Base-by-base conservation (phyloP, 1,284 basidiomycete species). In the Pascua sp. region DNA sequence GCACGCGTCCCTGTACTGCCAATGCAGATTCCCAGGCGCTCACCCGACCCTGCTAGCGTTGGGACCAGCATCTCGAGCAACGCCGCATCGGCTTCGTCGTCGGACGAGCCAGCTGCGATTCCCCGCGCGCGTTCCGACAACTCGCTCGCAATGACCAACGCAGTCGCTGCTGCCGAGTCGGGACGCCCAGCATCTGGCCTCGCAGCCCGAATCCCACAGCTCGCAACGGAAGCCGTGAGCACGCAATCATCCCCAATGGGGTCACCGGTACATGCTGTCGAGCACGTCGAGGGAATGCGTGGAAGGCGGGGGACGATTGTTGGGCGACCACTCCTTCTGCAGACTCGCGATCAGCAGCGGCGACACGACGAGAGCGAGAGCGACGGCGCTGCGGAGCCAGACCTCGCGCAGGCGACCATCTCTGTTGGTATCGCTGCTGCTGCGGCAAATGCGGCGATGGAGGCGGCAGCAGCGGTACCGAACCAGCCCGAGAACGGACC, bases 181-280 rank as follows among this genome's bases (percentile, higher is more conserved):
- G 62, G 50, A 11, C 55, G 57, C 18, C 58, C 60, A 17, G 56
- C 50, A 10, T 63, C 54, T 17, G 64, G 62, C 0, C 49, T 67
- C 39, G 61, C 66, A 5, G 55, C 68, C 24, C 59, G 73, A 8
- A 53, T 69, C 0, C 69, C 70, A 5, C 63, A 65, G 15, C 63
- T 75, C 2, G 64, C 61, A 53, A 67, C 49, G 2, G 74, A 72
- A 44, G 46, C 69, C 0, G 59, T 59, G 40, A 73, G 71, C 56
- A 73, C 69, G 0, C 71, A 73, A 49, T 77, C 75, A 24, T 74
- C 70, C 51, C 75, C 74, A 2, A 70, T 73, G 62, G 73, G 72
- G 0, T 73, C 72, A 5, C 74, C 73, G 2, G 47, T 59, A 9
- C 67, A 66, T 8, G 46, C 67, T 4, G 47, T 47, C n/a, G 70